A percentile compares a stretch with the other conserved stretches of the same genome.
phyloP scores from a whole-genome alignment of 2,329 filamentous ascomycete genomes.

The Cercospora nicotianae region DNA sequence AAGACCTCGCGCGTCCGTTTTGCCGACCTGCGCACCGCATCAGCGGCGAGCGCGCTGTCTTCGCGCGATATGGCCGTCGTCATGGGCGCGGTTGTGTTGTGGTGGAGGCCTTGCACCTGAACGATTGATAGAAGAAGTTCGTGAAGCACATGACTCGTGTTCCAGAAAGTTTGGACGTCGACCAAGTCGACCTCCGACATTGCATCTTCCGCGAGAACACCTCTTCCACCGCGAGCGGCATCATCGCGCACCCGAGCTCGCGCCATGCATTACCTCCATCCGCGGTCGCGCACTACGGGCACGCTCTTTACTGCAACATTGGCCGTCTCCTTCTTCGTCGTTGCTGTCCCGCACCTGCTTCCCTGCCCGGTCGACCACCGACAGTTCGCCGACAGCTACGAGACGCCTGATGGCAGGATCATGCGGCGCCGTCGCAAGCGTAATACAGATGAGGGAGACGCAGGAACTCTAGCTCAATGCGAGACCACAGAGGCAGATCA shows the following conservation, averaged over 20 bases:
- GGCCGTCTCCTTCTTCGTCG: slow-evolving; percentile 85
- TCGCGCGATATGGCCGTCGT: slow-evolving; percentile 26
- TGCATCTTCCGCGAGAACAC: background rate
- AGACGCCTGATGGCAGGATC: slow-evolving; percentile 35
- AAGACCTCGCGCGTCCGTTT: slow-evolving; percentile 58
- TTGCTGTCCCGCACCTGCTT: slow-evolving; percentile 83
- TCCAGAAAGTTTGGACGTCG: background rate
- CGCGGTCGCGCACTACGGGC: slow-evolving; percentile 87
- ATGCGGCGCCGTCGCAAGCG: slow-evolving; percentile 47
- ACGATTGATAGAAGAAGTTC: background rate
- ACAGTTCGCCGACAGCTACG: slow-evolving; percentile 66
- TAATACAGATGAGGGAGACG: slow-evolving; percentile 17
- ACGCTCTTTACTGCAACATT: slow-evolving; percentile 95
- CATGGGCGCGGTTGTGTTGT: slow-evolving; percentile 2
- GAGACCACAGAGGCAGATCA: slow-evolving; percentile 10
- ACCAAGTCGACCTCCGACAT: background rate
- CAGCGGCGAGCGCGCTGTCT: slow-evolving; percentile 27
- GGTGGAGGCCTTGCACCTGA: background rate
- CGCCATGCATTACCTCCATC: slow-evolving; percentile 67
- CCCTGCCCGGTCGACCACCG: slow-evolving; percentile 82
- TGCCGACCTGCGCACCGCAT: slow-evolving; percentile 48
- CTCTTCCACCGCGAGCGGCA: background rate
- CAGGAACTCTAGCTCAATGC: background rate
- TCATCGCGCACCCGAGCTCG: background rate
- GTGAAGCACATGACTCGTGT: background rate